phyloP scores from a whole-genome alignment of 2,329 filamentous ascomycete genomes.

The Colletotrichum simmondsii region DNA sequence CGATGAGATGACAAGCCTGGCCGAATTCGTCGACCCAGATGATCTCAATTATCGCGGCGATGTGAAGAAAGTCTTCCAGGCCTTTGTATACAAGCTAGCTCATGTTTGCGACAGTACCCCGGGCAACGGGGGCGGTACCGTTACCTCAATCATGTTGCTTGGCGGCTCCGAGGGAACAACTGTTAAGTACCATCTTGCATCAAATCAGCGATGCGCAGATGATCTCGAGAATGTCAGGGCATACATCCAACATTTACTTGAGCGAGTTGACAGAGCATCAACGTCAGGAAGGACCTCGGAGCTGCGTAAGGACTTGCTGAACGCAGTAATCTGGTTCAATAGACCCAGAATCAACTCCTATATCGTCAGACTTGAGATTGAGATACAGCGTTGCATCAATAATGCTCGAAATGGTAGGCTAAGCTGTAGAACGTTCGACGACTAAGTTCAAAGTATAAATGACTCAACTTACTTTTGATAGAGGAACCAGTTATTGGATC shows the following conservation, averaged over 20 bases:
- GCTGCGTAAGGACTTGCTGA: neutral
- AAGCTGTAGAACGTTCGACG: neutral
- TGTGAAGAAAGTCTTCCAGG: constrained; percentile 39
- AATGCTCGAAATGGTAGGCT: neutral
- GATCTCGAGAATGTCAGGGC: neutral
- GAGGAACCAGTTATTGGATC: neutral
- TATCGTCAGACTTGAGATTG: neutral
- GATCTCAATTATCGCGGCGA: neutral
- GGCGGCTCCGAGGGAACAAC: constrained; percentile 34
- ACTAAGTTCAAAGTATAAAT: neutral
- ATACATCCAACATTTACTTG: neutral
- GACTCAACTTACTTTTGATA: neutral
- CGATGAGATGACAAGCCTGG: neutral
- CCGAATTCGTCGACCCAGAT: neutral
- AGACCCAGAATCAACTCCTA: neutral
- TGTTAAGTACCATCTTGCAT: constrained; percentile 44
- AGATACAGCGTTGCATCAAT: neutral
- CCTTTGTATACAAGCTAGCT: constrained; percentile 43
- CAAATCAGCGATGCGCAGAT: constrained; percentile 36
- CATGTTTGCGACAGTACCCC: constrained; percentile 43
- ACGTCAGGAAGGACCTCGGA: neutral
- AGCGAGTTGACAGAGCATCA: neutral
- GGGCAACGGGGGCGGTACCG: constrained; percentile 38
- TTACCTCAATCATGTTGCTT: constrained; percentile 44
- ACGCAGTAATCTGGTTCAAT: neutral